Conservation (phyloP, 169 alveolate species). For the Theileria parva region DNA sequence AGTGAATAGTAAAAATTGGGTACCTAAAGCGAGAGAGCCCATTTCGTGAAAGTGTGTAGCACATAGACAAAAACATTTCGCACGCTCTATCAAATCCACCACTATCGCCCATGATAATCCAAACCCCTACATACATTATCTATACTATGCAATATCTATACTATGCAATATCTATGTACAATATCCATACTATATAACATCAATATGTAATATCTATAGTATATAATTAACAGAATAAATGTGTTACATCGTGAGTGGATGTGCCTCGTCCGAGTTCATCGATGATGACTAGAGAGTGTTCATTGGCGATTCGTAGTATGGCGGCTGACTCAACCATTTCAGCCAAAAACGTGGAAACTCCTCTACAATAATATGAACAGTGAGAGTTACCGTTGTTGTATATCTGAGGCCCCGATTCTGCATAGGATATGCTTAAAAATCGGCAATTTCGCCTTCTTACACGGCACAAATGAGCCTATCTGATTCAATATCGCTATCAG, state of each 20-base stretch:
- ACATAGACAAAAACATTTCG: constrained; percentile 91
- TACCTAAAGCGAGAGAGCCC: constrained; percentile 86
- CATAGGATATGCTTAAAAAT: constrained; percentile 91
- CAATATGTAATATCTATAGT: constrained; percentile 33
- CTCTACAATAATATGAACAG: constrained; percentile 67
- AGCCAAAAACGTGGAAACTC: constrained; percentile 95
- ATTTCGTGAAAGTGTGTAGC: constrained; percentile 99
- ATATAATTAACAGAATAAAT: too few species aligned
- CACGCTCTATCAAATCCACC: constrained; percentile 85
- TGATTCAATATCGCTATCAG: constrained; percentile 82
- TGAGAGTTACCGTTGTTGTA: constrained; percentile 67
- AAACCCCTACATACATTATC: constrained; percentile 82
- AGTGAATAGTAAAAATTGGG: constrained; percentile 26
- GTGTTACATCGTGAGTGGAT: constrained; percentile 84
- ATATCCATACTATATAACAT: constrained; percentile 78
- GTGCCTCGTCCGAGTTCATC: constrained; percentile 99
- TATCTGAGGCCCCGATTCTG: constrained; percentile 97
- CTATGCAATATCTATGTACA: neutral
- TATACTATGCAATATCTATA: constrained; percentile 51
- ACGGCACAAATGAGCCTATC: constrained; percentile 95
- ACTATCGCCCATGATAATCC: constrained; percentile 97
- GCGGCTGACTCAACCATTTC: constrained; percentile 97
- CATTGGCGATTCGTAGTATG: constrained; percentile 90
- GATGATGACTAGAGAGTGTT: constrained; percentile 88
- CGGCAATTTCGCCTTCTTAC: constrained; percentile 88